Percentiles rank a stretch among this genome's conserved stretches.
Conservation (phyloP, 345 rosid genomes). For the Crucihimalaya himalaica region DNA sequence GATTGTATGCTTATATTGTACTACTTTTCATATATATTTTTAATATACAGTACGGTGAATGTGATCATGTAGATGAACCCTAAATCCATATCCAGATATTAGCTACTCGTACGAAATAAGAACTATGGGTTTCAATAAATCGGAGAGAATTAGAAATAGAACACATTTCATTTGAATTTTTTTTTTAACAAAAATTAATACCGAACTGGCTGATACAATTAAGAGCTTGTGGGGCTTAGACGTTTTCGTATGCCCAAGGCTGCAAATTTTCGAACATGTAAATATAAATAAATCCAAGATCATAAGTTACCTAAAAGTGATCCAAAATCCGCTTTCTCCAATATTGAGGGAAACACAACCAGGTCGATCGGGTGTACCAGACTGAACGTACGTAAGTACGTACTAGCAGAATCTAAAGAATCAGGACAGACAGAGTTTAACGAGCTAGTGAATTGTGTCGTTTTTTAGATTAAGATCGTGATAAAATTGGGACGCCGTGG, state of each 20-base stretch:
- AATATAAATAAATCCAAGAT: background rate
- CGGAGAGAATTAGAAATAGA: background rate
- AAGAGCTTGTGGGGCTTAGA: no score
- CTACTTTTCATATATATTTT: slow-evolving; percentile 1
- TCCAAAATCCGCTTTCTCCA: background rate
- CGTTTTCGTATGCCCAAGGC: no score
- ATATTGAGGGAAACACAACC: background rate
- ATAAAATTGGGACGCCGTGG: background rate
- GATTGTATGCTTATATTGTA: slow-evolving; percentile 1
- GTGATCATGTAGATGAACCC: slow-evolving; percentile 18
- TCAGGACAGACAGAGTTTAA: background rate
- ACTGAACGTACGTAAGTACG: background rate
- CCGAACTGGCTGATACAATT: background rate
- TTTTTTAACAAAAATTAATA: no score
- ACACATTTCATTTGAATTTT: background rate
- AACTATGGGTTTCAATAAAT: background rate
- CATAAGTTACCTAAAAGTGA: slow-evolving; percentile 1
- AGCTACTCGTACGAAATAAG: slow-evolving; percentile 6
- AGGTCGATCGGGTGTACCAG: background rate
- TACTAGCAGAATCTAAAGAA: slow-evolving; percentile 3
- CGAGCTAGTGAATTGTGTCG: slow-evolving; percentile 1
- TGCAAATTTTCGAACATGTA: background rate
- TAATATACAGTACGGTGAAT: background rate
- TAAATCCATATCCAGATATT: slow-evolving; percentile 2
- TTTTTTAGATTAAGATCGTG: background rate